Base-by-base conservation (phyloP, 2,329 filamentous ascomycete species). In the Fusarium sp. region DNA sequence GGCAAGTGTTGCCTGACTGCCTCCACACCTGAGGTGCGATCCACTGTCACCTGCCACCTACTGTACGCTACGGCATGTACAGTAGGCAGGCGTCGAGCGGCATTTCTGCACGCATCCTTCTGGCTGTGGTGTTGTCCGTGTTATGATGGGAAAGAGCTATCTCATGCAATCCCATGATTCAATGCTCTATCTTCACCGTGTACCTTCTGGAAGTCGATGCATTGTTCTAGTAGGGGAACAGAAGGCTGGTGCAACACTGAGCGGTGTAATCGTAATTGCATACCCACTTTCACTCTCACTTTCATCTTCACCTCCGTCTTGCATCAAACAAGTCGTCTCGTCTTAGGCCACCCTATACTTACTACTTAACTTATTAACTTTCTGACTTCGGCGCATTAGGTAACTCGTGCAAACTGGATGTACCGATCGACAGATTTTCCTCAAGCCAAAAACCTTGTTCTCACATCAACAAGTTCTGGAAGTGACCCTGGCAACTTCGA, bases 391-490 rank as follows among this genome's bases (percentile, higher is more conserved):
- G 49, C 50, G 30, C 14, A 34, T 53, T 49, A 52, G 57, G 49
- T 62, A 26, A 68, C 55, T 60, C 42, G 53, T 58, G 60, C 64
- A 52, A 52, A 42, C 58, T 69, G 56, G 48, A 61, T 51, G 57
- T 15, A 43, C 51, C 51, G 71, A 74, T 74, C 71, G 71, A 72
- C 71, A 55, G 70, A 68, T 72, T 68, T 61, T 67, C 63, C 58
- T 70, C 65, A 70, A 63, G 59, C 61, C 58, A 57, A 66, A 66
- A 70, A 69, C 71, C 69, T 65, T 71, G 69, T 66, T 63, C 59
- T 65, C 54, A 47, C 54, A 65, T 62, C 53, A 50, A 67, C 61
- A 60, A 56, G 42, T 74, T 74, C 70, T 68, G 70, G 70, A 74
- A 73, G 46, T 60, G 43, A 62, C 39, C 71, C 68, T 67, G 50